phyloP scores from a whole-genome alignment of 768 basidiomycete genomes.

The Lanmaoa pseudosensibilis region DNA sequence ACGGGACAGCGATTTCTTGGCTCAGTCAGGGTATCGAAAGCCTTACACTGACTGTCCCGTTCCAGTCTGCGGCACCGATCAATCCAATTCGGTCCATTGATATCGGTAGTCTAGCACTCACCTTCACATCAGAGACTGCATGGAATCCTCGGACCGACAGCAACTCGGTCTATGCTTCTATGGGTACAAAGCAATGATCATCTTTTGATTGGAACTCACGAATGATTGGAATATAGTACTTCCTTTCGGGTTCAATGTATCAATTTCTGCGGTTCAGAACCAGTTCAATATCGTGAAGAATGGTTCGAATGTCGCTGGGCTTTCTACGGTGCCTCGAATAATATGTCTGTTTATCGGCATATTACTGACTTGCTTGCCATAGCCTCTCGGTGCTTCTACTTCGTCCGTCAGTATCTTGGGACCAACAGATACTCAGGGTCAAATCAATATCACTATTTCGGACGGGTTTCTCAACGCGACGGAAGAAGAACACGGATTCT shows the following conservation, averaged over 20 bases:
- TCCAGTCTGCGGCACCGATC: constrained; percentile 50
- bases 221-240: constrained; percentile 43
- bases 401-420: constrained; percentile 56
- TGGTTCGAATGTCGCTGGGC: constrained; percentile 51
- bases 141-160: constrained; percentile 62
- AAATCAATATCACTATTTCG: constrained; percentile 61
- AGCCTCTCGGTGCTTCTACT: constrained; percentile 66
- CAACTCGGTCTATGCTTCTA: constrained; percentile 55
- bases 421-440: constrained; percentile 56
- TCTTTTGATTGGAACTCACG: not conserved
- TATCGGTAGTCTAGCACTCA: constrained; percentile 59
- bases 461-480: constrained; percentile 53
- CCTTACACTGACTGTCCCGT: constrained; percentile 62
- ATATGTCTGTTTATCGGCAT: not conserved
- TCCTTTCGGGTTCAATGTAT: constrained; percentile 68
- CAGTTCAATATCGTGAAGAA: constrained; percentile 60
- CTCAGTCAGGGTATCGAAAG: constrained; percentile 59
- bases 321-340: constrained; percentile 49
- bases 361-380: constrained; percentile 4
- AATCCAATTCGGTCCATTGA: constrained; percentile 63
- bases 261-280: constrained; percentile 63
- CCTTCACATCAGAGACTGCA: constrained; percentile 51
- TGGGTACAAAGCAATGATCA: constrained; percentile 42
- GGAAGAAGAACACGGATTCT: constrained; percentile 46
- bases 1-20: constrained; percentile 63